These are phyloP conservation scores for Daldinia loculata DNA, from an alignment of 495 filamentous ascomycete genomes.

Conservation along the genomic window DNA sequence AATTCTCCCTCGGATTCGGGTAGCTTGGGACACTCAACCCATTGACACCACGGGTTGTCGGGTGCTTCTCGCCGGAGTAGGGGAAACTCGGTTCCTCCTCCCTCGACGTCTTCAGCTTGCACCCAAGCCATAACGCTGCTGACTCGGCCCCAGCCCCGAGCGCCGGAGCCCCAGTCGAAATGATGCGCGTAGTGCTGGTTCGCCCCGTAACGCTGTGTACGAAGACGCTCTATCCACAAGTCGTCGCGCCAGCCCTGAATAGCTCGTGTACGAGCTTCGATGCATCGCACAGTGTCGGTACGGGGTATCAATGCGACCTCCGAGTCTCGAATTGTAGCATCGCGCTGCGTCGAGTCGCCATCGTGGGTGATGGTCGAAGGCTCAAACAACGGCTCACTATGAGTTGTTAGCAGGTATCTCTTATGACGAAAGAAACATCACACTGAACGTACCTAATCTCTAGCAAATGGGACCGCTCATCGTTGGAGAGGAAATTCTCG, in stretches of 20 bases:
- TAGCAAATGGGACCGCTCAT: constrained; percentile 52
- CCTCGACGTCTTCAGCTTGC: constrained; percentile 46
- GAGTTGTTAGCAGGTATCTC: constrained; percentile 2
- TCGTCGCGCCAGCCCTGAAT: constrained; percentile 59
- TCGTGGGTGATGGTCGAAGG: constrained; percentile 56
- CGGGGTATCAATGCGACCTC: constrained; percentile 58
- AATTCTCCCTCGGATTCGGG: not conserved
- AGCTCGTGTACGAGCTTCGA: constrained; percentile 52
- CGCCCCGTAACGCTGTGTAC: constrained; percentile 53
- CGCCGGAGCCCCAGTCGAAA: constrained; percentile 56
- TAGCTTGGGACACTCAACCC: constrained; percentile 50
- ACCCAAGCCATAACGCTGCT: constrained; percentile 60
- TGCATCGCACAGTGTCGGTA: constrained; percentile 52
- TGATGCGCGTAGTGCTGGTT: constrained; percentile 56
- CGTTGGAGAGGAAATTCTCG: constrained; percentile 52
- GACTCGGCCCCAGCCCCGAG: constrained; percentile 56
- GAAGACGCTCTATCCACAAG: constrained; percentile 56
- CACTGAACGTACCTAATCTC: constrained; percentile 52
- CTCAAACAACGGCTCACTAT: constrained; percentile 52
- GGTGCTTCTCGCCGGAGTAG: constrained; percentile 37
- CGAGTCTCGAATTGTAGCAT: constrained; percentile 54
- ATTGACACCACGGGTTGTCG: constrained; percentile 54
- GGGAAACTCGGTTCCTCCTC: constrained; percentile 59
- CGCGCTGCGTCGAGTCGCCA: constrained; percentile 45
- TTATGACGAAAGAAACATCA: not conserved